Evolutionary conservation across 2,329 filamentous ascomycete species (phyloP).

Genomic region (Sclerotinia nivalis): DNA sequence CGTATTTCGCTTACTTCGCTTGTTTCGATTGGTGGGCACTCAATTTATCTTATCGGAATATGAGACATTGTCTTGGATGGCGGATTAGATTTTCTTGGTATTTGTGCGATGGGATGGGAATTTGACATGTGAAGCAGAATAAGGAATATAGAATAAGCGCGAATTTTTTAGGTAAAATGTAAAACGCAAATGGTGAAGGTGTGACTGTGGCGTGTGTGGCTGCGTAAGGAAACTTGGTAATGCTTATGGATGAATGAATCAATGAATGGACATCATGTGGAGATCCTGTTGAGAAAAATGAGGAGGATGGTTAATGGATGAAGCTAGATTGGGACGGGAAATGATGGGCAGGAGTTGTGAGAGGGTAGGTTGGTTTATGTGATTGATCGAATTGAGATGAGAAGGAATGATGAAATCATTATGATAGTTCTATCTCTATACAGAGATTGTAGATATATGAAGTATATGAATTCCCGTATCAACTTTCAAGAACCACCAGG

Average conservation of each 20-base stretch:
- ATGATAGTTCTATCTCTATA: too few species aligned
- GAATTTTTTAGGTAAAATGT: not conserved
- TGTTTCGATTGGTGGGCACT: not conserved
- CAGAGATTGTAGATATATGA: not conserved
- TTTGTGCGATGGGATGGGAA: not conserved
- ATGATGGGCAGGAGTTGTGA: not conserved
- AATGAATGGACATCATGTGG: too few species aligned
- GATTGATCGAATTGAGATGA: not conserved
- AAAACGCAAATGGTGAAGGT: too few species aligned
- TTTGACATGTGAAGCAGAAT: not conserved
- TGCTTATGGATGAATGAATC: not conserved
- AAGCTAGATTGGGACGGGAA: not conserved
- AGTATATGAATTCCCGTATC: not conserved
- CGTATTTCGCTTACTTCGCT: not conserved
- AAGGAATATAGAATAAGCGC: not conserved
- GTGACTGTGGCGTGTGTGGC: conserved; percentile 13
- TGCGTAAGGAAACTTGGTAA: not conserved
- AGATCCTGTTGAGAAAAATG: not conserved
- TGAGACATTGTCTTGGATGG: conserved; percentile 5
- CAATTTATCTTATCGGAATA: not conserved
- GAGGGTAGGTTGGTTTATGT: not conserved
- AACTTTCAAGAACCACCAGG: not conserved
- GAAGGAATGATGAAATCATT: too few species aligned
- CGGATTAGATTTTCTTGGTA: not conserved
- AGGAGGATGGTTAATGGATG: not conserved